Conservation (phyloP, 371 early-diverging fungal genomes). For the Smittium culicis region DNA sequence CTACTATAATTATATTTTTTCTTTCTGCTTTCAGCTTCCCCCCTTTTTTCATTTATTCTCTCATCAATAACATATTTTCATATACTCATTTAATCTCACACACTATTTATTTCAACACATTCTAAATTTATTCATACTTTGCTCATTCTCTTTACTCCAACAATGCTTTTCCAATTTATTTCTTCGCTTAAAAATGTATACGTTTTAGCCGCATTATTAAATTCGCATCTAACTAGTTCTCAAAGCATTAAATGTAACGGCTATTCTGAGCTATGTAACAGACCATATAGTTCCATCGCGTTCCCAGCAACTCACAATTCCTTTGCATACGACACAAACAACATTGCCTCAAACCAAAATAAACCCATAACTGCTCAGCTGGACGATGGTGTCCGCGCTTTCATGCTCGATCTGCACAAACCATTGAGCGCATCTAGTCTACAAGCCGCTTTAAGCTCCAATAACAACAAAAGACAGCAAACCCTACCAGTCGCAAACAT, state of each 20-base stretch:
- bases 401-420: slow-evolving; percentile 44
- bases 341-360: slow-evolving; percentile 50
- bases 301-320: slow-evolving; percentile 58
- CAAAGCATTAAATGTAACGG: slow-evolving; percentile 66
- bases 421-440: neutral
- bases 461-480: neutral
- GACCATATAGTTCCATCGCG: slow-evolving; percentile 39
- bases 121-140: too few species aligned
- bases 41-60: too few species aligned
- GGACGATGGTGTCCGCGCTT: slow-evolving; percentile 49
- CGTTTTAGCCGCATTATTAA: too few species aligned
- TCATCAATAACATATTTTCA: too few species aligned
- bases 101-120: too few species aligned
- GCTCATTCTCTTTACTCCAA: too few species aligned
- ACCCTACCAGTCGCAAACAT: slow-evolving; percentile 26
- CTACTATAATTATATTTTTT: too few species aligned
- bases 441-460: neutral
- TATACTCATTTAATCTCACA: too few species aligned
- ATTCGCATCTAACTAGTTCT: too few species aligned
- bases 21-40: too few species aligned
- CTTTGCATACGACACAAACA: slow-evolving; percentile 37
- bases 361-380: slow-evolving; percentile 45
- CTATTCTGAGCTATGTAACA: slow-evolving; percentile 44
- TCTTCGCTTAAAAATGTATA: too few species aligned
- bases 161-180: too few species aligned